Evolutionary conservation across 2,329 filamentous ascomycete species (phyloP).

Genomic region (Neonectria faginata): DNA sequence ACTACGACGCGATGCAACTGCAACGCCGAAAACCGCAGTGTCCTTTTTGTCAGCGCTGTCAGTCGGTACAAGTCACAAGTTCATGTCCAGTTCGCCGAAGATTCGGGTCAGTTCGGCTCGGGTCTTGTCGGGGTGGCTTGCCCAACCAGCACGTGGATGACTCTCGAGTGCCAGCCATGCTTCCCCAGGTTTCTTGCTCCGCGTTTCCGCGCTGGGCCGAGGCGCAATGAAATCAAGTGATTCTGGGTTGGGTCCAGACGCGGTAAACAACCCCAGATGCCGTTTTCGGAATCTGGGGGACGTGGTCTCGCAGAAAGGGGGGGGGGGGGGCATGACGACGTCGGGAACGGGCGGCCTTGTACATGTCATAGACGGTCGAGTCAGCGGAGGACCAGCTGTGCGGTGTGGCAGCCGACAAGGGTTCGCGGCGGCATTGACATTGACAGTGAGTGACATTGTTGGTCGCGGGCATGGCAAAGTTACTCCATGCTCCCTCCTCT

Average conservation of each 20-base stretch:
- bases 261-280: slow-evolving; percentile 4
- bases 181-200: slow-evolving; percentile 10
- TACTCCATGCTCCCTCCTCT: slow-evolving; percentile 9
- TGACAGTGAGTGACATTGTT: slow-evolving; percentile 23
- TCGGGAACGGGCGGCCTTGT: slow-evolving; percentile 4
- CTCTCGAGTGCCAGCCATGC: not conserved
- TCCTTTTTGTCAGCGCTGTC: not conserved
- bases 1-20: slow-evolving; percentile 1
- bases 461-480: slow-evolving; percentile 10
- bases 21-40: not conserved
- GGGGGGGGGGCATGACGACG: slow-evolving; percentile 4
- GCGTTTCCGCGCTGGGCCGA: slow-evolving; percentile 6
- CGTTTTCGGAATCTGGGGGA: slow-evolving; percentile 26
- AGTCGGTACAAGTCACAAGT: not conserved
- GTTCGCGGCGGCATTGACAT: slow-evolving; percentile 2
- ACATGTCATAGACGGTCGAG: not conserved
- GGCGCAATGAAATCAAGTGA: not conserved
- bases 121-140: slow-evolving; percentile 17
- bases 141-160: not conserved
- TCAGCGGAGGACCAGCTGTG: slow-evolving; percentile 1
- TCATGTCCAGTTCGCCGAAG: not conserved
- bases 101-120: slow-evolving; percentile 21
- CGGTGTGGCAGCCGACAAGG: slow-evolving; percentile 3
- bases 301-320: not conserved
- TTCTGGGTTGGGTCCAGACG: slow-evolving; percentile 8